Percentiles rank a stretch among this genome's conserved stretches.
phyloP scores from a whole-genome alignment of 2,329 filamentous ascomycete genomes.

The Sporothrix brasiliensis region DNA sequence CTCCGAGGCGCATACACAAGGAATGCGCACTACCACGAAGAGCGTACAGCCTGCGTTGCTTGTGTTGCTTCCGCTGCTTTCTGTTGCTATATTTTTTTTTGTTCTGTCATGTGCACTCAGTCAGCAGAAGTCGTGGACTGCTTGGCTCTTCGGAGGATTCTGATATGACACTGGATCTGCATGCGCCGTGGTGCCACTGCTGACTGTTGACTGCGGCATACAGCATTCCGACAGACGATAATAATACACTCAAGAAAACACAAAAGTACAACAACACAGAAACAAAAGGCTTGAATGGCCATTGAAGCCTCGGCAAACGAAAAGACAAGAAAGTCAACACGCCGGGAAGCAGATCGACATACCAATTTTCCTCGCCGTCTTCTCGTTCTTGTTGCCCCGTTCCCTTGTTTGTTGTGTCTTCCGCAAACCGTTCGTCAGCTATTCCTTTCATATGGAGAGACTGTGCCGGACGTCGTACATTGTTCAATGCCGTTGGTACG shows the following conservation, averaged over 20 bases:
- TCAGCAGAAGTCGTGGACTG: too few relatives aligned
- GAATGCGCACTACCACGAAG: constrained; percentile 21
- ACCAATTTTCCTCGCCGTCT: neutral
- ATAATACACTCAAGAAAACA: neutral
- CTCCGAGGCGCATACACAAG: constrained; percentile 15
- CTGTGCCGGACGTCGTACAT: constrained; percentile 22
- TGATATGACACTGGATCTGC: constrained; percentile 2
- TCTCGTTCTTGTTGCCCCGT: neutral
- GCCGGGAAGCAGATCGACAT: neutral
- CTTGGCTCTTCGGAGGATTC: constrained; percentile 15
- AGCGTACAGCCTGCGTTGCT: neutral
- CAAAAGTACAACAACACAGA: neutral
- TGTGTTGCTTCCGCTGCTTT: neutral
- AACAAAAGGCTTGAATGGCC: neutral
- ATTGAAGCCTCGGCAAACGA: neutral
- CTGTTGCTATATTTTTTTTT: neutral
- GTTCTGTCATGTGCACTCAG: neutral
- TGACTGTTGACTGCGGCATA: neutral
- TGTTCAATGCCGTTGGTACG: constrained; percentile 23
- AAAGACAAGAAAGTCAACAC: neutral
- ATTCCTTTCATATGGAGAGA: neutral
- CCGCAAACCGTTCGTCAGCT: constrained; percentile 10
- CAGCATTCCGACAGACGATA: constrained; percentile 6
- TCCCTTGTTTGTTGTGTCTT: neutral
- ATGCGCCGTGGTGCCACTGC: constrained; percentile 12